phyloP scores from a whole-genome alignment of 306 rosid genomes.

The Cucurbita pepo region DNA sequence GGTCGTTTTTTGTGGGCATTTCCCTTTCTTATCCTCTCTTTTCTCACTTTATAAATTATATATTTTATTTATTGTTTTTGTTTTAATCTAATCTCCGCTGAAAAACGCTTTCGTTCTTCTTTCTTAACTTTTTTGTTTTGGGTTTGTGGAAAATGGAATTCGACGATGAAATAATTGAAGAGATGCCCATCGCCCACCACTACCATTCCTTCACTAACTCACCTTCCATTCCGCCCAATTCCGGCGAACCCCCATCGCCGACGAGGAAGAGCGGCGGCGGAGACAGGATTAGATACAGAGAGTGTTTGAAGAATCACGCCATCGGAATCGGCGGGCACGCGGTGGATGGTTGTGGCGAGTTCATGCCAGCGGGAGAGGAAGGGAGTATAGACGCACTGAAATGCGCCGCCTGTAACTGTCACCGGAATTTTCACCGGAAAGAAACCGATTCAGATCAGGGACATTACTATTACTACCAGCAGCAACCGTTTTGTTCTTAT shows the following conservation, averaged over 20 bases:
- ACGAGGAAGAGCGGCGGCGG: slow-evolving; percentile 9
- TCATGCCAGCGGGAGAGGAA: slow-evolving; percentile 58
- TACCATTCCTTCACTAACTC: slow-evolving; percentile 28
- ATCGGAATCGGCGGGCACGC: slow-evolving; percentile 52
- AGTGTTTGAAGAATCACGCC: slow-evolving; percentile 82
- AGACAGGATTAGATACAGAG: slow-evolving; percentile 30
- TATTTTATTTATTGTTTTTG: not conserved
- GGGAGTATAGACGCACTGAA: slow-evolving; percentile 61
- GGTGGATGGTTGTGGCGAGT: slow-evolving; percentile 81
- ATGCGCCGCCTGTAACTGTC: slow-evolving; percentile 90
- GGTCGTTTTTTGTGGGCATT: too few relatives aligned
- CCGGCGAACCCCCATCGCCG: slow-evolving; percentile 9
- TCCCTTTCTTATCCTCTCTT: slow-evolving; percentile 30
- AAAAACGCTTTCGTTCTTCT: not conserved
- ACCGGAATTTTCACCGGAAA: slow-evolving; percentile 81
- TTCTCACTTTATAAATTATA: not conserved
- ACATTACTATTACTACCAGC: slow-evolving; percentile 5
- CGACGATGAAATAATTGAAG: slow-evolving; percentile 36
- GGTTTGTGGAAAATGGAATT: slow-evolving; percentile 34
- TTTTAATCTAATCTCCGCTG: slow-evolving; percentile 1
- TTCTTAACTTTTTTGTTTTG: not conserved
- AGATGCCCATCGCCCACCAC: slow-evolving; percentile 17
- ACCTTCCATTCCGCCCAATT: slow-evolving; percentile 4
- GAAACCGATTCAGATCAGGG: slow-evolving; percentile 23
- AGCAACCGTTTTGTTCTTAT: slow-evolving; percentile 30